Evolutionary conservation across 108 stramenopile species (phyloP).

Genomic region (Epithemia pelagica): DNA sequence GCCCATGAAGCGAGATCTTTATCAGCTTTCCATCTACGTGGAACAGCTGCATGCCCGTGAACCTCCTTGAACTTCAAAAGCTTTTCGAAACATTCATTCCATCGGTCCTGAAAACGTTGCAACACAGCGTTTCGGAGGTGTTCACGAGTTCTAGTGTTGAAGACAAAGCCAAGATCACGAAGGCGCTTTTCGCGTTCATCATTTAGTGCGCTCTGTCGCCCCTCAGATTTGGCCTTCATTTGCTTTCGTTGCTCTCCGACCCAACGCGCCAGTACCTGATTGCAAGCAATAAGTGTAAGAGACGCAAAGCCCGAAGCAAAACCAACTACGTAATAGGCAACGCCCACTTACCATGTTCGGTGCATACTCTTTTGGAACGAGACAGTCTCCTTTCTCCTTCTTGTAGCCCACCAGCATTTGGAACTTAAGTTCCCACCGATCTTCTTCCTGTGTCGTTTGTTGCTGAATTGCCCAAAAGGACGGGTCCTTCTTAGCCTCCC

Average conservation of each 20-base stretch:
- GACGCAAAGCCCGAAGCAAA: no score
- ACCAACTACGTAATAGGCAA: no score
- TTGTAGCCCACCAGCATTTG: conserved; percentile 20
- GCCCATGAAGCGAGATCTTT: conserved; percentile 43
- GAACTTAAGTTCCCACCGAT: conserved; percentile 6
- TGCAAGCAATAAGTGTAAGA: no score
- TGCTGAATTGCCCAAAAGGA: conserved; percentile 4
- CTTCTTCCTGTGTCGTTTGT: not conserved
- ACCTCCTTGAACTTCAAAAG: conserved; percentile 26
- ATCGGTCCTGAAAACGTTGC: conserved; percentile 7
- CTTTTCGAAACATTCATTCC: conserved; percentile 14
- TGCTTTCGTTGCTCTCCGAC: conserved; percentile 18
- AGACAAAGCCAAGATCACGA: not conserved
- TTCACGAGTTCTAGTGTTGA: conserved; percentile 3
- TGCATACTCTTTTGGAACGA: conserved; percentile 28
- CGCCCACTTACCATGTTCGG: conserved; percentile 6
- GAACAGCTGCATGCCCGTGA: conserved; percentile 49
- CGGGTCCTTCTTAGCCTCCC: conserved; percentile 7
- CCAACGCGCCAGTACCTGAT: conserved; percentile 28
- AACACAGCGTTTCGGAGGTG: conserved; percentile 1
- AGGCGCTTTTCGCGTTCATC: not conserved
- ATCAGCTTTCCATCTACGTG: conserved; percentile 26
- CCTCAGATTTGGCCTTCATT: conserved; percentile 8
- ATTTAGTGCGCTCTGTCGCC: not conserved
- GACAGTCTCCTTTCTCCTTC: conserved; percentile 22